These are phyloP conservation scores for Cyclanthera cordifolia DNA, from an alignment of 306 rosid genomes.

Conservation along the genomic window DNA sequence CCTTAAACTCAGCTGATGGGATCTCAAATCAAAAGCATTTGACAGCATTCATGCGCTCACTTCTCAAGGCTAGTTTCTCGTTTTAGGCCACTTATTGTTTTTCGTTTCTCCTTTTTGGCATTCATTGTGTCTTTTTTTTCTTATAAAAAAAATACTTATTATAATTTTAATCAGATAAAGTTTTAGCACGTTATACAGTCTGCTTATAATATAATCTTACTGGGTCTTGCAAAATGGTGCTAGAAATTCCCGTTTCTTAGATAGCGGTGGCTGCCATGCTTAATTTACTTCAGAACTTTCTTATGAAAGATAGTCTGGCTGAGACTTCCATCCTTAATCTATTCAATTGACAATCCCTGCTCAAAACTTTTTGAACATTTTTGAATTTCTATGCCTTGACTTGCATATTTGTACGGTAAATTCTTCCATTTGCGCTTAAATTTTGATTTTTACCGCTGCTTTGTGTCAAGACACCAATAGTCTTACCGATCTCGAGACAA, in stretches of 20 bases:
- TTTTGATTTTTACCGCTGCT: background rate
- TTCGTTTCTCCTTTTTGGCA: background rate
- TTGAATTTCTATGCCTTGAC: background rate
- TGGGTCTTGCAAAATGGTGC: background rate
- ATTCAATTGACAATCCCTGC: background rate
- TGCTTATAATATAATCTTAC: background rate
- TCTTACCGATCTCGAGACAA: too few species aligned
- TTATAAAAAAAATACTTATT: background rate
- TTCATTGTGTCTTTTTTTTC: background rate
- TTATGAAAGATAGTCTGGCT: background rate
- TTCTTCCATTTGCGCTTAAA: background rate
- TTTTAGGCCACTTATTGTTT: background rate
- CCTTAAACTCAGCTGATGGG: slow-evolving; percentile 42
- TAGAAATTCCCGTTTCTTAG: background rate
- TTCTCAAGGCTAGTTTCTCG: slow-evolving; percentile 54
- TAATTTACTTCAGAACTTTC: background rate
- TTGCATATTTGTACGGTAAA: background rate
- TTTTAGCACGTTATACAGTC: background rate
- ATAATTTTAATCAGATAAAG: background rate
- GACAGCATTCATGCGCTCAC: slow-evolving; percentile 66
- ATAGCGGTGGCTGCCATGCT: background rate
- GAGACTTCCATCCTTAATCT: background rate
- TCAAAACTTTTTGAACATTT: background rate
- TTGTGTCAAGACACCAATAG: too few species aligned
- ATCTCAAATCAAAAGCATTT: slow-evolving; percentile 53